Evolutionary conservation across 2,329 filamentous ascomycete genomes (phyloP), one percentile per base, ranked within the genome.

Genomic region (Ophiostoma ips): DNA sequence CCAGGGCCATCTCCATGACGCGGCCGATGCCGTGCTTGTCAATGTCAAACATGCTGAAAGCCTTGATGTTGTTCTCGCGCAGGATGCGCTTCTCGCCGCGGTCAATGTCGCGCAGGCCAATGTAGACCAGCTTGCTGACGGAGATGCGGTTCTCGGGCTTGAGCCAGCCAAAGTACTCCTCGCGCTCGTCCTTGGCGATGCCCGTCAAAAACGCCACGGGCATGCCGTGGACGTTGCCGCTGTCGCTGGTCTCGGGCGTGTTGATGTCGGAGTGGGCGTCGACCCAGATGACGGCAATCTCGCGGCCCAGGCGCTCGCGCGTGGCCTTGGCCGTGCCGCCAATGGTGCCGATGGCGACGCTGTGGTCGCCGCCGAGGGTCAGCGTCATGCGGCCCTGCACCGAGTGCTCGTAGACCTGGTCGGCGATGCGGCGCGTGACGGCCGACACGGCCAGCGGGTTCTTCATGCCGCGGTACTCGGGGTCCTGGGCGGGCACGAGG

Each of bases 231-330:
- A 98, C 84, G 68, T 96, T 96, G 33, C 92, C 92, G 58, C 84
- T 92, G 38, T 76, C 84, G 57, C 84, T 90, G 45, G 79, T 83
- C 76, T 96, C 89, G 49, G 90, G 92, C 1, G 86, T 88, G 71
- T 98, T 98, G 72, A 98, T 95, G 66, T 98, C 92, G 50, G 90
- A 84, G 67, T 98, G 92, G 24, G 92, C 92, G 67, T 98, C 92
- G 31, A 98, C 92, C 92, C 92, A 98, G 65, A 98, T 94, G 52
- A 98, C 87, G 12, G 88, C 92, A 55, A 95, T 81, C 60, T 96
- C 90, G 21, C 37, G 31, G 41, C 72, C 79, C 52, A 94, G 70
- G 16, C 90, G 72, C 73, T 98, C 89, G 52, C 86, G 79, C 37
- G 87, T 82, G 0, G 90, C 92, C 69, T 83, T 86, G 34, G 89